phyloP scores from a whole-genome alignment of 768 basidiomycete species.

The Suillus spraguei region DNA sequence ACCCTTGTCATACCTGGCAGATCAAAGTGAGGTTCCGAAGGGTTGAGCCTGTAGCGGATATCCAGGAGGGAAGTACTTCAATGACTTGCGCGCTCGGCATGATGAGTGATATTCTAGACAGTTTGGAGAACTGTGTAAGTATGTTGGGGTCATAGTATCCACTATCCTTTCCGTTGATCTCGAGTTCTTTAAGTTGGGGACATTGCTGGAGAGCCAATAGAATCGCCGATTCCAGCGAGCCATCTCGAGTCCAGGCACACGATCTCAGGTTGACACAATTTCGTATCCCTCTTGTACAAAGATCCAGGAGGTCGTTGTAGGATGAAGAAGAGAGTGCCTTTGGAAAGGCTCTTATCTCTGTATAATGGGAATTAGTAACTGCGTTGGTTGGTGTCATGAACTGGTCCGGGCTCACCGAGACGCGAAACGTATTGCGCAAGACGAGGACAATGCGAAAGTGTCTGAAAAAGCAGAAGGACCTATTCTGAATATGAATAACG shows the following conservation, averaged over 20 bases:
- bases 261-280: conserved; percentile 64
- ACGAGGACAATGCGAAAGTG: conserved; percentile 53
- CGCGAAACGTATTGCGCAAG: conserved; percentile 60
- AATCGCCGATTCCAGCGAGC: conserved; percentile 63
- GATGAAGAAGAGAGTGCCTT: conserved; percentile 42
- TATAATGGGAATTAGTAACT: conserved; percentile 2
- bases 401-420: conserved; percentile 50
- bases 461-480: conserved; percentile 65
- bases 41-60: conserved; percentile 42
- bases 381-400: conserved; percentile 5
- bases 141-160: conserved; percentile 54
- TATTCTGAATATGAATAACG: conserved; percentile 26
- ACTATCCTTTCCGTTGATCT: conserved; percentile 70
- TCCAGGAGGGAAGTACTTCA: conserved; percentile 53
- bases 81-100: conserved; percentile 70
- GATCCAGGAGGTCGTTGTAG: conserved; percentile 37
- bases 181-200: conserved; percentile 52
- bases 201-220: conserved; percentile 52
- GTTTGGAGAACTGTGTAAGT: conserved; percentile 50
- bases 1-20: conserved; percentile 56
- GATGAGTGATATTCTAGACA: conserved; percentile 65
- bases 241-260: conserved; percentile 83
- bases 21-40: conserved; percentile 64
- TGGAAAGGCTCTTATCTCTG: conserved; percentile 78
- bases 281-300: conserved; percentile 51